A percentile compares a stretch with the other conserved stretches of the same genome.
phyloP scores from a whole-genome alignment of 2,329 filamentous ascomycete genomes.

The Tetracladium maxilliforme region DNA sequence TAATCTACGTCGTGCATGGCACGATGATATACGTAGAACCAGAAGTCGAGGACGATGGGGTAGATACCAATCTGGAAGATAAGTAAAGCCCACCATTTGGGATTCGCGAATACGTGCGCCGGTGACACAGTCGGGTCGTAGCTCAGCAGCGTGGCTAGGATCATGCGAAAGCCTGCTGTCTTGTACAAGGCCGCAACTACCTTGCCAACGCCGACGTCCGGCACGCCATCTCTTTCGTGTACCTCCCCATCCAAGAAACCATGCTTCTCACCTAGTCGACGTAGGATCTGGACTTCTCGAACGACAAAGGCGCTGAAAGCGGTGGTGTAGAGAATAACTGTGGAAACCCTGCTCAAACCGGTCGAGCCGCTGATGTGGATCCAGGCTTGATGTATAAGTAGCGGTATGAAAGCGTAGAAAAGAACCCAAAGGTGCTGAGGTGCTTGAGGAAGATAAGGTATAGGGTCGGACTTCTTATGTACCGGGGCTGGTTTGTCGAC shows the following conservation, averaged over 20 bases:
- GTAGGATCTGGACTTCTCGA: conserved; percentile 20
- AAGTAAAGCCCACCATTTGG: conserved; percentile 13
- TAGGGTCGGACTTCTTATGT: conserved; percentile 22
- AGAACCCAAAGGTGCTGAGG: conserved; percentile 23
- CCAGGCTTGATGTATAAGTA: conserved; percentile 21
- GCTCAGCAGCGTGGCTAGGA: conserved; percentile 17
- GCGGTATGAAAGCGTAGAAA: conserved; percentile 18
- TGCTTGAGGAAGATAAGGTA: conserved; percentile 21
- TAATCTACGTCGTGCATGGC: conserved; percentile 22
- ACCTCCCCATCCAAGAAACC: conserved; percentile 28
- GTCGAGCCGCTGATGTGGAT: conserved; percentile 12
- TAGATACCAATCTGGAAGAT: conserved; percentile 23
- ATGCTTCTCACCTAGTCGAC: conserved; percentile 18
- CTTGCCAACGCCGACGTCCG: conserved; percentile 20
- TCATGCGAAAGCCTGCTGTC: conserved; percentile 16
- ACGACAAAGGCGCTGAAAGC: conserved; percentile 24
- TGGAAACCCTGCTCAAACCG: conserved; percentile 11
- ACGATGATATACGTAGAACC: conserved; percentile 27
- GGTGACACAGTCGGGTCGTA: conserved; percentile 11
- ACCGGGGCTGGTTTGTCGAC: conserved; percentile 18
- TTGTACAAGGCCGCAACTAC: conserved; percentile 16
- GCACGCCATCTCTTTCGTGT: conserved; percentile 25
- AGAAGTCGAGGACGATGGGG: conserved; percentile 25
- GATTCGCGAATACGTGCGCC: too few relatives aligned
- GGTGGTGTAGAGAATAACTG: conserved; percentile 20